A percentile compares a stretch with the other conserved stretches of the same genome.
These are phyloP conservation scores for Coniochaeta sp. DNA, from an alignment of 2,329 filamentous ascomycete species.

Conservation along the genomic window DNA sequence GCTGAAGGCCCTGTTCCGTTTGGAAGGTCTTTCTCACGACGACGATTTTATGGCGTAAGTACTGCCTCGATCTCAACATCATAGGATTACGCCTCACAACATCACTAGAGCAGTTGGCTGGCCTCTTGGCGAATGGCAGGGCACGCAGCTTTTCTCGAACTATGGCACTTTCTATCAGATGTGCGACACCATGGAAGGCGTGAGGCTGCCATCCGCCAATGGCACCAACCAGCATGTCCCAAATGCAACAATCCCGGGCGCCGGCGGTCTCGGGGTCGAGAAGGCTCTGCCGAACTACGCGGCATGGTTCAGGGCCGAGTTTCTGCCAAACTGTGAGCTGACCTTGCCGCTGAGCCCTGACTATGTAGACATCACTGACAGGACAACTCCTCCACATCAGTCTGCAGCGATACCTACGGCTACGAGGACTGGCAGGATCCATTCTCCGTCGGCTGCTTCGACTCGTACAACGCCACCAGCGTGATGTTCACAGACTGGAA, in stretches of 20 bases:
- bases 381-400: conserved; percentile 15
- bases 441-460: conserved; percentile 39
- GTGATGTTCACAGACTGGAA: conserved; percentile 41
- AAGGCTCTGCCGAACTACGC: conserved; percentile 47
- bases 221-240: conserved; percentile 3
- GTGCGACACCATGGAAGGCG: conserved; percentile 29
- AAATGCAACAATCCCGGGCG: conserved; percentile 20
- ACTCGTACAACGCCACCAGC: conserved; percentile 42
- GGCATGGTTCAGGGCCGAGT: conserved; percentile 38
- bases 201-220: conserved; percentile 6
- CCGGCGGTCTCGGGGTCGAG: conserved; percentile 41
- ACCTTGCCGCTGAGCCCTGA: not conserved
- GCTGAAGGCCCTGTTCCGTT: conserved; percentile 45
- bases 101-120: conserved; percentile 14
- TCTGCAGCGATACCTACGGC: conserved; percentile 34
- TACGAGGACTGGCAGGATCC: conserved; percentile 35
- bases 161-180: conserved; percentile 28
- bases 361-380: not conserved
- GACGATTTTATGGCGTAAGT: conserved; percentile 42
- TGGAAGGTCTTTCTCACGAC: conserved; percentile 38
- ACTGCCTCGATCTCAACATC: not conserved
- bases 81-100: not conserved
- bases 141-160: conserved; percentile 22
- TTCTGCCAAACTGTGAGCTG: conserved; percentile 39
- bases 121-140: conserved; percentile 26